These are phyloP conservation scores for Solanum peruvianum DNA, from an alignment of 257 asterid genomes.

Conservation along the genomic window DNA sequence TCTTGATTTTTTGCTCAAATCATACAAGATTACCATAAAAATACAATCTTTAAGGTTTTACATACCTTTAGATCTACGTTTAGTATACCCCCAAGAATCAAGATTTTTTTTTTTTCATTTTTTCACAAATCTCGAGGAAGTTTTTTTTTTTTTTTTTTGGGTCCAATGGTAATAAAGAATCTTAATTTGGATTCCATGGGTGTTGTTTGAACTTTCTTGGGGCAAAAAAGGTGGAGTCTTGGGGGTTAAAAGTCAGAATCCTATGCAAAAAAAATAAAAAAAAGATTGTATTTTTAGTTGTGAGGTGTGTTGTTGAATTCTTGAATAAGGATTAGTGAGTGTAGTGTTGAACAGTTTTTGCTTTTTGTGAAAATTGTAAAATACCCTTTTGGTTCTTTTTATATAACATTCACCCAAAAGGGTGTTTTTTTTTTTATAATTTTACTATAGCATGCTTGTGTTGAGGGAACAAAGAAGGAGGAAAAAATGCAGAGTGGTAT, in stretches of 20 bases:
- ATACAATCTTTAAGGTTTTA: neutral
- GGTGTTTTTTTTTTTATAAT: slow-evolving; percentile 21
- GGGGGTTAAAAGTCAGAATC: slow-evolving; percentile 38
- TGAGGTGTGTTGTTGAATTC: slow-evolving; percentile 17
- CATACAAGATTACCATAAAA: neutral
- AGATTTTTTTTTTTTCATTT: neutral
- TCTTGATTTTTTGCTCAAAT: neutral
- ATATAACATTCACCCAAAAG: slow-evolving; percentile 31
- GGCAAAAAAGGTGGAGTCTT: neutral
- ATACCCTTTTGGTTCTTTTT: neutral
- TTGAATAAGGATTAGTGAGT: slow-evolving; percentile 24
- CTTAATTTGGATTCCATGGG: slow-evolving; percentile 11
- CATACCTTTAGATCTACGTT: neutral
- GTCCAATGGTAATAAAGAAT: neutral
- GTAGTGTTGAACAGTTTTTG: slow-evolving; percentile 32
- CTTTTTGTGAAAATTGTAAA: slow-evolving; percentile 2
- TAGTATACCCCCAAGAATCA: neutral
- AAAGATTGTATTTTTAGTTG: slow-evolving; percentile 1
- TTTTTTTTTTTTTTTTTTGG: neutral
- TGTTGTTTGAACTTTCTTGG: slow-evolving; percentile 1
- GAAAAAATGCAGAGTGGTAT: slow-evolving; percentile 41
- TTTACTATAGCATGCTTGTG: slow-evolving; percentile 58
- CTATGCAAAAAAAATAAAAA: slow-evolving; percentile 22
- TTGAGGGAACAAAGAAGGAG: slow-evolving; percentile 30
- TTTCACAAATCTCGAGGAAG: slow-evolving; percentile 67